Percentiles rank a stretch among this genome's conserved stretches.
phyloP scores from a whole-genome alignment of 768 basidiomycete species.

The Boletellus ananas region DNA sequence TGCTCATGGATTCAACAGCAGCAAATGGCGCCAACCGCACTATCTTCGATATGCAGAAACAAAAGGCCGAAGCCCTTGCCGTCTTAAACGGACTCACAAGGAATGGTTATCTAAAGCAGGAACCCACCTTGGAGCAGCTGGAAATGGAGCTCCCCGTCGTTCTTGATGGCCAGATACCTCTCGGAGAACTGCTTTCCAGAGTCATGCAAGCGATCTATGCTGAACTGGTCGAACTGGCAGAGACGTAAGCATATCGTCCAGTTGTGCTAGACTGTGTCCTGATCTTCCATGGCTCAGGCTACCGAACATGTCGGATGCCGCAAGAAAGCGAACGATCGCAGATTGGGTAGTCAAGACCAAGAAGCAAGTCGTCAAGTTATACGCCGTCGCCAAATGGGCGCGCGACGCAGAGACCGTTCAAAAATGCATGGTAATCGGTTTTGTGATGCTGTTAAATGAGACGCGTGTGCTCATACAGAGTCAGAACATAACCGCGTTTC shows the following conservation, averaged over 20 bases:
- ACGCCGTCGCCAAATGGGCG: constrained; percentile 84
- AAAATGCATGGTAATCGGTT: constrained; percentile 68
- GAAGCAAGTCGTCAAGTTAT: constrained; percentile 85
- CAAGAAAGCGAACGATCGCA: constrained; percentile 75
- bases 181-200: constrained; percentile 73
- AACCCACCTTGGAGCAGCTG: constrained; percentile 50
- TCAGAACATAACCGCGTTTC: constrained; percentile 84
- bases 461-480: neutral
- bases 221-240: constrained; percentile 76
- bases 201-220: constrained; percentile 78
- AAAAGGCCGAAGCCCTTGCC: constrained; percentile 29
- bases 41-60: constrained; percentile 25
- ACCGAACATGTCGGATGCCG: constrained; percentile 78
- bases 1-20: constrained; percentile 13
- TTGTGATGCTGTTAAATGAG: neutral
- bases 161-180: constrained; percentile 65
- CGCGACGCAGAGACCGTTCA: constrained; percentile 80
- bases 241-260: constrained; percentile 58
- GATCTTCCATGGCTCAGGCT: constrained; percentile 40
- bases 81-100: constrained; percentile 25
- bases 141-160: constrained; percentile 74
- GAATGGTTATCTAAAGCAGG: constrained; percentile 37
- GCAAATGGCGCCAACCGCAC: constrained; percentile 13
- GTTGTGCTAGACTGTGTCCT: neutral
- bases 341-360: constrained; percentile 91